Evolutionary conservation across 2,329 filamentous ascomycete species (phyloP).

Genomic region (Verticillium dahliae): DNA sequence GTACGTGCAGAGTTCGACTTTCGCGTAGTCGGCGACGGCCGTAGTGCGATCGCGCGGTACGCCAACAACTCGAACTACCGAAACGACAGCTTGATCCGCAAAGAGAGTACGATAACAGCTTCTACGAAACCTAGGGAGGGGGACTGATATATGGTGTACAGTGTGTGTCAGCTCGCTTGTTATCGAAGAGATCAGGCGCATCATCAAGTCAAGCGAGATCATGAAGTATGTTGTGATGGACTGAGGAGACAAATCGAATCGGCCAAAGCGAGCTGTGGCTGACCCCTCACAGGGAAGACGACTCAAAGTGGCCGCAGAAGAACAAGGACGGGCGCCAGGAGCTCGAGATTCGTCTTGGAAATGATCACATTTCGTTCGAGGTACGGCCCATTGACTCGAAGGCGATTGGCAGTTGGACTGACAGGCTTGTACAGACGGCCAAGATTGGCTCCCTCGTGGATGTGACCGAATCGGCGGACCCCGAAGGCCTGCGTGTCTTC

Average conservation of each 20-base stretch:
- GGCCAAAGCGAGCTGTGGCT: slow-evolving; percentile 9
- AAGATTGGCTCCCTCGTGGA: slow-evolving; percentile 97
- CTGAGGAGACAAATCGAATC: slow-evolving; percentile 8
- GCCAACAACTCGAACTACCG: slow-evolving; percentile 99
- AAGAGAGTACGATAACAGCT: slow-evolving; percentile 76
- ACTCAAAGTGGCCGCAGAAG: slow-evolving; percentile 97
- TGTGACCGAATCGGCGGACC: slow-evolving; percentile 91
- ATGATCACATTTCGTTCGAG: slow-evolving; percentile 97
- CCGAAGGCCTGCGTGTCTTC: slow-evolving; percentile 92
- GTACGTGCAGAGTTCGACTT: slow-evolving; percentile 83
- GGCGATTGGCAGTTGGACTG: slow-evolving; percentile 3
- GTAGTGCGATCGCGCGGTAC: slow-evolving; percentile 90
- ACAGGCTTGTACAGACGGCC: slow-evolving; percentile 60
- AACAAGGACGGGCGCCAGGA: slow-evolving; percentile 98
- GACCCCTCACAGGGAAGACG: slow-evolving; percentile 70
- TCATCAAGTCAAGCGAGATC: slow-evolving; percentile 95
- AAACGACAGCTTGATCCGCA: slow-evolving; percentile 95
- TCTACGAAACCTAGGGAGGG: neutral
- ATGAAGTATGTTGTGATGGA: slow-evolving; percentile 63
- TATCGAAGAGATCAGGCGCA: slow-evolving; percentile 91
- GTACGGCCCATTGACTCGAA: slow-evolving; percentile 37
- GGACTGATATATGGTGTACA: slow-evolving; percentile 27
- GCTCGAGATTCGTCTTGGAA: slow-evolving; percentile 87
- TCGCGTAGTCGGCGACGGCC: slow-evolving; percentile 82
- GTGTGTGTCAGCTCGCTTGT: slow-evolving; percentile 93